A percentile compares a stretch with the other conserved stretches of the same genome.
Evolutionary conservation across 371 early-diverging fungal genomes (phyloP).

Genomic region (Nosema muscidifuracis): DNA sequence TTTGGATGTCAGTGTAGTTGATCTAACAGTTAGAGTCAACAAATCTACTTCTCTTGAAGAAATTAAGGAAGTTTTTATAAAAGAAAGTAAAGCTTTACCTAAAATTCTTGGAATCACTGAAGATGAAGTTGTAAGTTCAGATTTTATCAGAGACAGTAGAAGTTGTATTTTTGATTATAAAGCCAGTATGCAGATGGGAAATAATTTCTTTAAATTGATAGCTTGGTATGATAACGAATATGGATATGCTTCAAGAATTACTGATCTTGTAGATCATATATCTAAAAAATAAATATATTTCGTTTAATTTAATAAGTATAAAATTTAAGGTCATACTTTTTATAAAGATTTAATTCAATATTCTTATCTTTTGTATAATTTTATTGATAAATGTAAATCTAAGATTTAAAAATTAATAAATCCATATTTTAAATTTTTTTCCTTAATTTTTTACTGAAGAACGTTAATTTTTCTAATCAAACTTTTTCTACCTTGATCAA

Average conservation of each 20-base stretch:
- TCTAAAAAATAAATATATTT: conserved; percentile 23
- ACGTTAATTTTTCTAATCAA: no score
- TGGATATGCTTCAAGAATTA: conserved; percentile 80
- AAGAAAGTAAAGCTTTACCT: conserved; percentile 71
- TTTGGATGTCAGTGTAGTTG: conserved; percentile 93
- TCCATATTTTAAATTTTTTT: no score
- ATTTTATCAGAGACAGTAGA: conserved; percentile 80
- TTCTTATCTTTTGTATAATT: no score
- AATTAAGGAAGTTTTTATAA: conserved; percentile 28
- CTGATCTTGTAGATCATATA: conserved; percentile 60
- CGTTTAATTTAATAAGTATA: no score
- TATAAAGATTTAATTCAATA: no score
- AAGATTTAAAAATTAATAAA: no score
- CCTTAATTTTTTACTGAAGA: no score
- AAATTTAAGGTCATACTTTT: no score
- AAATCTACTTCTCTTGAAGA: conserved; percentile 69
- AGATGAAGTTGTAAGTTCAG: conserved; percentile 89
- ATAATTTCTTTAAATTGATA: conserved; percentile 92
- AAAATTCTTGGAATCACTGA: conserved; percentile 86
- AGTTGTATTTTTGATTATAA: conserved; percentile 88
- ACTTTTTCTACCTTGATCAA: no score
- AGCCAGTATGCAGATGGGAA: conserved; percentile 87
- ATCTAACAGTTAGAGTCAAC: conserved; percentile 80
- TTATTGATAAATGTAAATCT: no score
- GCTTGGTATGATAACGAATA: conserved; percentile 76